Conservation (phyloP, 805 yeast species). For the Pichia insulana region DNA sequence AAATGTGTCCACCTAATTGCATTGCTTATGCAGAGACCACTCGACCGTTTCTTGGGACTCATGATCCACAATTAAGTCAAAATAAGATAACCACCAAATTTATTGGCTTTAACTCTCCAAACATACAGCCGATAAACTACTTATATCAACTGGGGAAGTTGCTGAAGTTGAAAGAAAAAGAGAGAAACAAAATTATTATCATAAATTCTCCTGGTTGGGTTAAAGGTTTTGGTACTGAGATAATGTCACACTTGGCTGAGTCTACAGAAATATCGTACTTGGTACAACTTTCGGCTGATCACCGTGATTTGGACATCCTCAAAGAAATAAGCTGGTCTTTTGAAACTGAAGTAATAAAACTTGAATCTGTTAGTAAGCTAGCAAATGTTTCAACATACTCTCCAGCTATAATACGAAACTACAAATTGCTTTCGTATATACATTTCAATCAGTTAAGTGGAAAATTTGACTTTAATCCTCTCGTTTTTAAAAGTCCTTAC, state of each 20-base stretch:
- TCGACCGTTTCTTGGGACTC: constrained; percentile 30
- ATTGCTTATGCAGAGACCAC: constrained; percentile 42
- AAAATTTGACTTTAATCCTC: constrained; percentile 35
- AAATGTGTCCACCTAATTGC: constrained; percentile 63
- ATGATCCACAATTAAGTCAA: constrained; percentile 22
- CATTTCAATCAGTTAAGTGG: constrained; percentile 30
- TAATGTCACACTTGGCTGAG: constrained; percentile 42
- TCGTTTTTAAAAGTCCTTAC: constrained; percentile 32
- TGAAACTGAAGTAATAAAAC: constrained; percentile 6
- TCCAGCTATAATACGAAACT: constrained; percentile 43
- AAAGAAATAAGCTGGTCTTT: constrained; percentile 1
- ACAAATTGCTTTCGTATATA: constrained; percentile 44
- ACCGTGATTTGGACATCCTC: constrained; percentile 8
- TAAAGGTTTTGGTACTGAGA: constrained; percentile 72
- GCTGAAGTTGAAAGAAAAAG: constrained; percentile 21
- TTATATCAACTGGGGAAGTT: constrained; percentile 34
- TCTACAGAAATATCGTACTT: constrained; percentile 46
- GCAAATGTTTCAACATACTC: constrained; percentile 40
- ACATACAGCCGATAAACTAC: constrained; percentile 54
- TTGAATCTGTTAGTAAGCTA: constrained; percentile 7
- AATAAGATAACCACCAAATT: constrained; percentile 22
- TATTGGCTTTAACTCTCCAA: constrained; percentile 64
- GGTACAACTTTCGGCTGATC: constrained; percentile 40
- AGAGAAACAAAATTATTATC: constrained; percentile 21
- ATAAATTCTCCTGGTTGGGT: constrained; percentile 90